Evolutionary conservation across 2,329 filamentous ascomycete species (phyloP).

Genomic region (Cryphonectria carpinicola): DNA sequence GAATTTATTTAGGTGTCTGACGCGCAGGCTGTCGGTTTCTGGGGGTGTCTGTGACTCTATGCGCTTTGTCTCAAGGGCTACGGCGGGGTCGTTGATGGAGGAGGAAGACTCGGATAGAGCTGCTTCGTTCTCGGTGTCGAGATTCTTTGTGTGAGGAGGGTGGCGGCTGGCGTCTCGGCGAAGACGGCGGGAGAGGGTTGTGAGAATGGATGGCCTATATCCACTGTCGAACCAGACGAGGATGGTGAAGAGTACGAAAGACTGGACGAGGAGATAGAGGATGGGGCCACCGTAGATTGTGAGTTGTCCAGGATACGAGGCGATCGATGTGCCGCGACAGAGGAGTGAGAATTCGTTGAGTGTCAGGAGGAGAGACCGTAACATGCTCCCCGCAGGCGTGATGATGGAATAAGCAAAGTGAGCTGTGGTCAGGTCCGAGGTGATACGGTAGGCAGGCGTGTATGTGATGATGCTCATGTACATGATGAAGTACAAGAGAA

Average conservation of each 20-base stretch:
- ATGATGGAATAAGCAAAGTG: slow-evolving; percentile 77
- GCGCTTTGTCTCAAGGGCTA: slow-evolving; percentile 66
- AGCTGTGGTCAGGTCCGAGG: slow-evolving; percentile 67
- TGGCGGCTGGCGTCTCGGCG: slow-evolving; percentile 32
- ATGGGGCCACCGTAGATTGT: slow-evolving; percentile 82
- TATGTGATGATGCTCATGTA: slow-evolving; percentile 78
- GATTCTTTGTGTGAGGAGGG: slow-evolving; percentile 27
- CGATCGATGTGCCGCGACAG: slow-evolving; percentile 68
- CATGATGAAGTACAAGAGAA: slow-evolving; percentile 72
- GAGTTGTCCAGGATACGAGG: slow-evolving; percentile 71
- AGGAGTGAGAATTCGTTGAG: slow-evolving; percentile 84
- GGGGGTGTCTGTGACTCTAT: slow-evolving; percentile 55
- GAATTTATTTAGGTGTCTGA: slow-evolving; percentile 77
- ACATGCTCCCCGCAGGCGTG: slow-evolving; percentile 76
- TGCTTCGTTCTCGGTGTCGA: slow-evolving; percentile 23
- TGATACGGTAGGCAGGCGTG: slow-evolving; percentile 69
- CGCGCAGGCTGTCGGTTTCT: slow-evolving; percentile 70
- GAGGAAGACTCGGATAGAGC: slow-evolving; percentile 11
- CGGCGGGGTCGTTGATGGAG: slow-evolving; percentile 57
- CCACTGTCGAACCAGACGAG: slow-evolving; percentile 84
- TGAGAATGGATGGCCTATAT: slow-evolving; percentile 60
- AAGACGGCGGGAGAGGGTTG: slow-evolving; percentile 46
- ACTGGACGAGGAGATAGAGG: slow-evolving; percentile 78
- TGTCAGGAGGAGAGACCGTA: slow-evolving; percentile 74
- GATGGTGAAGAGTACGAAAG: slow-evolving; percentile 69